Percentiles rank a stretch among this genome's conserved stretches.
Evolutionary conservation across 192 early-diverging fungal species (phyloP).

Genomic region (Coemansia sp.): DNA sequence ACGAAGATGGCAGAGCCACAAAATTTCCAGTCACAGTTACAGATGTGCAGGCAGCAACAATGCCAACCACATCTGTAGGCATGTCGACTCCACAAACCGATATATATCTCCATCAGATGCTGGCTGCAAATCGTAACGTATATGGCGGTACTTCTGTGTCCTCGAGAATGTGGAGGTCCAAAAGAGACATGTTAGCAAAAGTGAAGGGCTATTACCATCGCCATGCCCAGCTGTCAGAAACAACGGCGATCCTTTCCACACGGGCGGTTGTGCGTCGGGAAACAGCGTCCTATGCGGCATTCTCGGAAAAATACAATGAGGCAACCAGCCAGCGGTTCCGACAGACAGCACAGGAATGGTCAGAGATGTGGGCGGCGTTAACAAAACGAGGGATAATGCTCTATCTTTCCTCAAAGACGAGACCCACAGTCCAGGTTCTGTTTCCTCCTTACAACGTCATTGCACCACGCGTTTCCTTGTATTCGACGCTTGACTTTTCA

Average conservation of each 20-base stretch:
- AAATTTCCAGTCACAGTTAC: not conserved
- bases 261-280: constrained; percentile 45
- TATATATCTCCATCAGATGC: constrained; percentile 11
- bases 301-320: constrained; percentile 44
- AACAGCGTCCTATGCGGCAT: constrained; percentile 22
- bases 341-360: constrained; percentile 40
- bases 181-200: constrained; percentile 31
- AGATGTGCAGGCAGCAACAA: not conserved
- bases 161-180: constrained; percentile 13
- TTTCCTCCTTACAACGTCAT: constrained; percentile 28
- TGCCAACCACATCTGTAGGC: not conserved
- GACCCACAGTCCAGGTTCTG: constrained; percentile 27
- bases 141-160: not conserved
- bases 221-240: constrained; percentile 33
- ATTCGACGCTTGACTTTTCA: constrained; percentile 52
- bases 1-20: not conserved
- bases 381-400: constrained; percentile 43
- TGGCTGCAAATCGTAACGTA: not conserved
- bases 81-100: constrained; percentile 9
- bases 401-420: constrained; percentile 29
- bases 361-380: constrained; percentile 51
- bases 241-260: constrained; percentile 31
- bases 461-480: constrained; percentile 51
- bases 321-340: constrained; percentile 35
- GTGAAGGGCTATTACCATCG: constrained; percentile 29